Conservation (phyloP, 2,329 filamentous ascomycete genomes). For the Penicillium polonicum region DNA sequence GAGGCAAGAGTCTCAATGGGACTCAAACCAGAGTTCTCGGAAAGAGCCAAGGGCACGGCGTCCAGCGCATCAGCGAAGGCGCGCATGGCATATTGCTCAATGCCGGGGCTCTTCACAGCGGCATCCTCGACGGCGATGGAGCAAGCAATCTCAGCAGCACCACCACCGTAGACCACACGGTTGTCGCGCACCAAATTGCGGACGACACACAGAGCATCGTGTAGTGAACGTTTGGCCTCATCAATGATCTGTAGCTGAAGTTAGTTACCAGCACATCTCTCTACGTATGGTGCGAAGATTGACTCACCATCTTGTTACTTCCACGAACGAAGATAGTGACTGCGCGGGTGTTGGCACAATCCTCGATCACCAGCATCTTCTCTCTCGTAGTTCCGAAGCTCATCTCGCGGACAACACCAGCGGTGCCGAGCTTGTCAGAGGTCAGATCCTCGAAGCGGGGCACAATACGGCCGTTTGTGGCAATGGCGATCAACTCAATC, state of each 20-base stretch:
- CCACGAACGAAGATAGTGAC: constrained; percentile 95
- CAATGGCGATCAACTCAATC: constrained; percentile 97
- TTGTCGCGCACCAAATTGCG: constrained; percentile 95
- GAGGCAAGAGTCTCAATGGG: constrained; percentile 93
- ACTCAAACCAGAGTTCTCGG: constrained; percentile 94
- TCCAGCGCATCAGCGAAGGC: constrained; percentile 95
- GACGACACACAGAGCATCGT: constrained; percentile 96
- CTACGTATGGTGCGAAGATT: neutral
- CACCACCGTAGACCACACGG: constrained; percentile 94
- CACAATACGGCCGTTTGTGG: constrained; percentile 95
- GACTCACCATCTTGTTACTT: constrained; percentile 95
- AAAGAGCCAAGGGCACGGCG: constrained; percentile 88
- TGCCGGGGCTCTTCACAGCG: constrained; percentile 89
- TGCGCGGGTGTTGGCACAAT: constrained; percentile 95
- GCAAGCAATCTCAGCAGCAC: constrained; percentile 95
- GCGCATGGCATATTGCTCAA: constrained; percentile 98
- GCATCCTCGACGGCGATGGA: constrained; percentile 94
- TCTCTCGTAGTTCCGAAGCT: constrained; percentile 95
- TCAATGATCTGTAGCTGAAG: constrained; percentile 77
- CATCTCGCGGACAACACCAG: constrained; percentile 91
- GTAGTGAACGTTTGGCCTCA: constrained; percentile 94
- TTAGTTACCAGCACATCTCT: constrained; percentile 7
- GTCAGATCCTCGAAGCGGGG: constrained; percentile 94
- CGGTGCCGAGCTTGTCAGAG: constrained; percentile 83
- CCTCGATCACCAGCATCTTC: constrained; percentile 99